Percentiles rank a stretch among this genome's conserved stretches.
Evolutionary conservation across 1,284 basidiomycete species (phyloP).

Genomic region (Vanrija humicola): DNA sequence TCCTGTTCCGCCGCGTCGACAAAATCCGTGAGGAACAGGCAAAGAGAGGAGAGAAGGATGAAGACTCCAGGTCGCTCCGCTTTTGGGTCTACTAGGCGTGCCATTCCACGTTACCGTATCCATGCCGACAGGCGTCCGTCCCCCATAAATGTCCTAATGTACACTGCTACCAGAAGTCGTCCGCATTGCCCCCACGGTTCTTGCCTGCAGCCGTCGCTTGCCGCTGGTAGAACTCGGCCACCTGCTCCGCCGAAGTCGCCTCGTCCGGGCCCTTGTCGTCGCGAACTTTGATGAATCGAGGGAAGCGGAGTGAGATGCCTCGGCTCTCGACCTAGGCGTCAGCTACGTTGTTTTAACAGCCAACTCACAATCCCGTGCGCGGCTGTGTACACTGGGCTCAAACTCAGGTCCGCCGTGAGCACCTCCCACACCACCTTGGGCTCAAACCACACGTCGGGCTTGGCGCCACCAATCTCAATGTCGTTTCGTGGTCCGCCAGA

Average conservation of each 20-base stretch:
- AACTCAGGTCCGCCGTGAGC: conserved; percentile 88
- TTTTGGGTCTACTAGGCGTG: too few relatives aligned
- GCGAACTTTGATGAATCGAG: conserved; percentile 83
- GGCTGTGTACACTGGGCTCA: conserved; percentile 95
- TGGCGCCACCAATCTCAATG: conserved; percentile 80
- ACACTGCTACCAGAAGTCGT: conserved; percentile 66
- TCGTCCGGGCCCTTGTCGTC: conserved; percentile 92
- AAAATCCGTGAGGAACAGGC: too few relatives aligned
- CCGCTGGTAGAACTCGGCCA: conserved; percentile 90
- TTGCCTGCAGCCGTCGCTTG: conserved; percentile 74
- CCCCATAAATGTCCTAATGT: neutral
- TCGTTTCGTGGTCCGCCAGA: conserved; percentile 56
- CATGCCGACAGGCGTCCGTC: too few relatives aligned
- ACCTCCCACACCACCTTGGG: conserved; percentile 98
- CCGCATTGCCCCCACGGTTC: conserved; percentile 59
- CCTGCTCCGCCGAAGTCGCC: conserved; percentile 84
- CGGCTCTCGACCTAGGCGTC: conserved; percentile 68
- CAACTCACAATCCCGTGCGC: conserved; percentile 83
- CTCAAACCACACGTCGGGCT: conserved; percentile 93
- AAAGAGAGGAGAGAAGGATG: too few relatives aligned
- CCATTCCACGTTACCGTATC: too few relatives aligned
- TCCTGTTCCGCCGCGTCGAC: too few relatives aligned
- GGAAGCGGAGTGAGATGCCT: conserved; percentile 93
- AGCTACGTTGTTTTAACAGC: neutral
- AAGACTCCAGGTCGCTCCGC: too few relatives aligned